Evolutionary conservation across 441 rosid genomes (phyloP).

Genomic region (Adansonia gregorii): DNA sequence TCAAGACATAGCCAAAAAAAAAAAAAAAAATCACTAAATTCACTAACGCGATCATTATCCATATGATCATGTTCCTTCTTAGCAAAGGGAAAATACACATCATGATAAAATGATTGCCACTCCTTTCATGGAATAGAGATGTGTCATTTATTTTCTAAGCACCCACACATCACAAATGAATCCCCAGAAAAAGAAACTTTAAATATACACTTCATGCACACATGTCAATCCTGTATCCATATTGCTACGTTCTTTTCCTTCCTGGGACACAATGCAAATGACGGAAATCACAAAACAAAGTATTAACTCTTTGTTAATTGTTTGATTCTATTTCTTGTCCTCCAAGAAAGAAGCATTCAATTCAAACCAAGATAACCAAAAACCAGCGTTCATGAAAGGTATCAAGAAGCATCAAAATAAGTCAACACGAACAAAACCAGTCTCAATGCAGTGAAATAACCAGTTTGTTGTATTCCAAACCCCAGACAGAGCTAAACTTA

Average conservation of each 20-base stretch:
- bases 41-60: not conserved
- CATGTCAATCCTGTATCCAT: not conserved
- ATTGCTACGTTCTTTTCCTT: not conserved
- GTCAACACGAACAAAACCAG: slow-evolving; percentile 1
- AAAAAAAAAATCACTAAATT: not conserved
- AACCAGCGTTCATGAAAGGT: not conserved
- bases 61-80: not conserved
- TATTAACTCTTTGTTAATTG: not conserved
- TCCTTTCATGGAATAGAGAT: not conserved
- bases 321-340: slow-evolving; percentile 4
- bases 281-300: not conserved
- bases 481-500: slow-evolving; percentile 1
- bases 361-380: slow-evolving; percentile 3
- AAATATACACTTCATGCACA: not conserved
- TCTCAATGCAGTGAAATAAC: slow-evolving; percentile 23
- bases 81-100: not conserved
- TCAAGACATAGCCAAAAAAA: not conserved
- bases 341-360: not conserved
- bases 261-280: not conserved
- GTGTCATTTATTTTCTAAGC: not conserved
- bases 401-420: not conserved
- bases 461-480: slow-evolving; percentile 4
- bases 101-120: not conserved
- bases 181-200: not conserved
- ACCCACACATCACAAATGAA: not conserved